Evolutionary conservation across 768 basidiomycete species (phyloP), one percentile per base, ranked within the genome.

Genomic region (Tricholoma sp.): DNA sequence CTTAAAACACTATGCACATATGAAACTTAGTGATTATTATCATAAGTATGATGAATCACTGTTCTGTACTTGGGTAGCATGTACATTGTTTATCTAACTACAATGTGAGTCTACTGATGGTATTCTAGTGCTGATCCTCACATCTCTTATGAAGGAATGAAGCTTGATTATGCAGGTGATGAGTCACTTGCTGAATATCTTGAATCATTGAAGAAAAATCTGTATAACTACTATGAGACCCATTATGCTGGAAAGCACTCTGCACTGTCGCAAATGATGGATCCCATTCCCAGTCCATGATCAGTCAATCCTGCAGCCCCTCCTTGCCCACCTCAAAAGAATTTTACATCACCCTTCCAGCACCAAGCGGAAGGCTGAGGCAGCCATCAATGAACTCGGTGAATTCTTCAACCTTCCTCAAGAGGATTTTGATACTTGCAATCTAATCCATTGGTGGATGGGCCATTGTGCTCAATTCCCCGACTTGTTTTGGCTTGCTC

Each of bases 401-500:
- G 61, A 65, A 19, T 69, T 65, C 50, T 64, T 69, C 32, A 63
- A 62, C 19, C 53, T 64, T 21, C 60, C 59, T 14, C 58, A 39
- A 9, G 60, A 65, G 46, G 67, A 67, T 41, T 71, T 69, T 50
- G 58, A 67, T 10, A 58, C 56, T 1, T 68, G 67, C 55, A 55
- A 69, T 24, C 67, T 67, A 1, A 37, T 73, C 7, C 41, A 64
- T 24, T 74, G 73, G 73, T 72, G 72, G 73, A 29, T 37, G 35
- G 55, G 55, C 3, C 16, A 19, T 14, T 18, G 27, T 7, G 55
- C 55, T 24, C 55, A 51, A 31, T 50, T 49, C 37, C 55, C 55
- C 24, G 51, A 56, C 50, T 19, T 56, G 18, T 56, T 49, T 27
- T 27, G 24, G 16, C 31, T 56, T 32, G 46, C 46, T 14, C 19